Evolutionary conservation across 306 rosid genomes (phyloP).

Genomic region (Acmispon strigosus): DNA sequence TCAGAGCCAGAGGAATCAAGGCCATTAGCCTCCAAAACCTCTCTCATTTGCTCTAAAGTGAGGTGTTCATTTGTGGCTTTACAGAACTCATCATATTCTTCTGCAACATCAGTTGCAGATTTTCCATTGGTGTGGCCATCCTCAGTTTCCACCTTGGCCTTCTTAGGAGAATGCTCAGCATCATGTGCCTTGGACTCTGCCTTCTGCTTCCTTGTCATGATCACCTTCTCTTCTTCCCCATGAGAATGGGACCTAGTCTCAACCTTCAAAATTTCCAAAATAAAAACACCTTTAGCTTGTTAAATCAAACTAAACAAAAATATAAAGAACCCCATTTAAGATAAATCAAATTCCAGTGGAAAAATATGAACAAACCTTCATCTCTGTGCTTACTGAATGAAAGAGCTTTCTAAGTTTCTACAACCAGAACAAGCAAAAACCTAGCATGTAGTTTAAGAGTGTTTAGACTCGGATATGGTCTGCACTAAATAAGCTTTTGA

Average conservation of each 20-base stretch:
- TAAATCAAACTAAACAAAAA: not conserved
- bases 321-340: not conserved
- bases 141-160: conserved; percentile 47
- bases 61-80: conserved; percentile 45
- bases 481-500: conserved; percentile 22
- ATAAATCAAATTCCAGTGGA: not conserved
- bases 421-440: conserved; percentile 1
- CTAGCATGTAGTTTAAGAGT: conserved; percentile 17
- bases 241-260: conserved; percentile 64
- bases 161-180: conserved; percentile 57
- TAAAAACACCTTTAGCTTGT: not conserved
- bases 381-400: conserved; percentile 26
- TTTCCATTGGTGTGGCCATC: conserved; percentile 40
- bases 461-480: not conserved
- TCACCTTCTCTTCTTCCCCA: no score
- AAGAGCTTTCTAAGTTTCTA: not conserved
- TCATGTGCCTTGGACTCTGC: conserved; percentile 65
- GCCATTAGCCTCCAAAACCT: conserved; percentile 55
- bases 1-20: conserved; percentile 56
- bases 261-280: conserved; percentile 37
- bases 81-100: conserved; percentile 53
- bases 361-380: conserved; percentile 48
- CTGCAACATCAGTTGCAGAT: conserved; percentile 16
- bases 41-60: conserved; percentile 47
- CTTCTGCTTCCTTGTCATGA: conserved; percentile 88